A percentile compares a stretch with the other conserved stretches of the same genome.
Evolutionary conservation across 225 moss, liverwort and hornwort species (phyloP).

Genomic region (Polytrichum formosum): DNA sequence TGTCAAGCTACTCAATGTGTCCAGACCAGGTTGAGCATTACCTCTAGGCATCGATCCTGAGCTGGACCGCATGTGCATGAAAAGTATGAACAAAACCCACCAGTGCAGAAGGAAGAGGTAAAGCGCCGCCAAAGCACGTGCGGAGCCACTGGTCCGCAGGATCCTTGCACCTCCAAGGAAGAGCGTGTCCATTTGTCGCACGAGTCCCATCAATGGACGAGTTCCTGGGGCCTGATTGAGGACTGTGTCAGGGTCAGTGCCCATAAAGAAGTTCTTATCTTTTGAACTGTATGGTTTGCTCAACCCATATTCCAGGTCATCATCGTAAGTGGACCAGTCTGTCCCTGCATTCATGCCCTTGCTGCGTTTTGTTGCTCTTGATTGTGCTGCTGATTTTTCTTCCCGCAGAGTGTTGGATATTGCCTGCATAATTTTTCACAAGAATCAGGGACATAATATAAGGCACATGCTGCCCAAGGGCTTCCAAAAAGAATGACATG

Average conservation of each 20-base stretch:
- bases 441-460: too few relatives aligned
- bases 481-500: too few relatives aligned
- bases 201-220: constrained; percentile 39
- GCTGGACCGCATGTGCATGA: constrained; percentile 44
- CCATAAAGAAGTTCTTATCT: constrained; percentile 45
- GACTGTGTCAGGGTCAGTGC: constrained; percentile 37
- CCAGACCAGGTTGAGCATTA: constrained; percentile 32
- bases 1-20: constrained; percentile 42
- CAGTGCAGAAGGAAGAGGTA: constrained; percentile 71
- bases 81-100: constrained; percentile 76
- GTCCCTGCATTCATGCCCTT: constrained; percentile 34
- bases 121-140: constrained; percentile 61
- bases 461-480: too few relatives aligned
- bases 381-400: constrained; percentile 62
- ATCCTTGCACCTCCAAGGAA: constrained; percentile 71
- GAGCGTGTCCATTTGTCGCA: constrained; percentile 66
- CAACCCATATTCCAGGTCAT: constrained; percentile 64
- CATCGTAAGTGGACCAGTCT: constrained; percentile 61
- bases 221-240: constrained; percentile 36
- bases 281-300: constrained; percentile 74
- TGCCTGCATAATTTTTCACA: constrained; percentile 27
- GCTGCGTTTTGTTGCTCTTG: constrained; percentile 62
- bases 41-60: constrained; percentile 15
- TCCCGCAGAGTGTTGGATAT: constrained; percentile 68
- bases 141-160: constrained; percentile 57